A percentile compares a stretch with the other conserved stretches of the same genome.
phyloP scores from a whole-genome alignment of 257 asterid species.

The Solanum gandarillasii region DNA sequence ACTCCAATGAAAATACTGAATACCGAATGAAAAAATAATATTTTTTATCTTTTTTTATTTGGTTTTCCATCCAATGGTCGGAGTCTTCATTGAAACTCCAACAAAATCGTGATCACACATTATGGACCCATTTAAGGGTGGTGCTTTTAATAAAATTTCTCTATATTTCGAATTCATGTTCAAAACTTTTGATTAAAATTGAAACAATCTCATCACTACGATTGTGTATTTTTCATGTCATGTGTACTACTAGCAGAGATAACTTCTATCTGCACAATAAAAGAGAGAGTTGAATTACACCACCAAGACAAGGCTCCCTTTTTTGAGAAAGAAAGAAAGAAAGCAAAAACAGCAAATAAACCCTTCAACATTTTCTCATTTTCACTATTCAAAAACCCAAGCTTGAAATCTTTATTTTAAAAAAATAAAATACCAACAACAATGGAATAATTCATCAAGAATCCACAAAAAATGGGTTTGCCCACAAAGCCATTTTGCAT shows the following conservation, averaged over 20 bases:
- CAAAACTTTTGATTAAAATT: too few species aligned
- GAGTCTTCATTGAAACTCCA: not conserved
- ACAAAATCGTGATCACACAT: too few species aligned
- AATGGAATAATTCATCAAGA: not conserved
- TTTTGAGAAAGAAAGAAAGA: not conserved
- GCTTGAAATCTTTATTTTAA: not conserved
- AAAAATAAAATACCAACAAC: not conserved
- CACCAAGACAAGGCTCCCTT: slow-evolving; percentile 10
- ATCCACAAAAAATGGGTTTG: not conserved
- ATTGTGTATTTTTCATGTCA: fast-evolving
- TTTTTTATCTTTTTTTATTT: too few species aligned
- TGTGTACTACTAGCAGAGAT: not conserved
- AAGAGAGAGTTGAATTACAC: not conserved
- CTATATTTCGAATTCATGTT: fast-evolving
- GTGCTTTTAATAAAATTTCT: not conserved
- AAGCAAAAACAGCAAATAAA: not conserved
- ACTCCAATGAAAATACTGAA: too few species aligned
- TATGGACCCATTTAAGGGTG: not conserved
- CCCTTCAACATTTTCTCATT: slow-evolving; percentile 24
- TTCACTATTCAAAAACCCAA: not conserved
- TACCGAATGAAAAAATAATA: too few species aligned
- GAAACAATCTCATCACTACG: too few species aligned
- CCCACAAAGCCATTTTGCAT: slow-evolving; percentile 12
- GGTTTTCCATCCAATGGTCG: too few species aligned
- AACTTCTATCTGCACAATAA: not conserved